Evolutionary conservation across 2,329 filamentous ascomycete species (phyloP), one percentile per base, ranked within the genome.

Genomic region (Lecanoromycetidae sp.): DNA sequence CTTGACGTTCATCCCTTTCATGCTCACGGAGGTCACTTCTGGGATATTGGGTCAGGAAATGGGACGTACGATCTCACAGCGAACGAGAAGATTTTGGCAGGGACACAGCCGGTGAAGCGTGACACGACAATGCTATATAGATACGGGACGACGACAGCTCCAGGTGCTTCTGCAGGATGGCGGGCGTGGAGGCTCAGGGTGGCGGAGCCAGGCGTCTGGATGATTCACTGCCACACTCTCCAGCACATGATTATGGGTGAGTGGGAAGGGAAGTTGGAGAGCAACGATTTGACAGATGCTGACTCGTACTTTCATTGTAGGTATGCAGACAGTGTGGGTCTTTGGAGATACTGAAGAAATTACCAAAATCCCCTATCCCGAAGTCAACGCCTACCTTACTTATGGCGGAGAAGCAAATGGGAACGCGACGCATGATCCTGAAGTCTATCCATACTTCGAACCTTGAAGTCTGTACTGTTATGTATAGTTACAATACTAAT

Each of bases 161-260:
- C 67, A 0, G 61, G 68, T 3, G 57, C 63, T 5, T 66, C 66
- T 2, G 64, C 68, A 0, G 76, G 77, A 0, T 82, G 78, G 78
- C 64, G 77, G 17, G 77, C 69, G 0, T 81, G 77, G 78, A 64
- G 78, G 8, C 60, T 80, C 1, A 63, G 74, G 3, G 70, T 79
- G 0, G 63, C 61, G 7, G 61, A 71, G 47, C 59, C 71, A 0
- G 77, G 76, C 0, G 68, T 68, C 5, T 72, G 68, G 67, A 68
- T 72, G 68, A 56, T 71, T 34, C 70, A 73, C 56, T 73, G 70
- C 48, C 70, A 73, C 56, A 66, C 67, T 13, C 50, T 71, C 44
- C 64, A 68, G 51, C 70, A 73, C 55, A 70, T 70, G 65, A 56
- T 67, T 1, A 68, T 71, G 67, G 65, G n/a, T n/a, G n/a, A n/a